These are phyloP conservation scores for Pyrenula massariospora DNA, from an alignment of 495 filamentous ascomycete species.

Conservation along the genomic window DNA sequence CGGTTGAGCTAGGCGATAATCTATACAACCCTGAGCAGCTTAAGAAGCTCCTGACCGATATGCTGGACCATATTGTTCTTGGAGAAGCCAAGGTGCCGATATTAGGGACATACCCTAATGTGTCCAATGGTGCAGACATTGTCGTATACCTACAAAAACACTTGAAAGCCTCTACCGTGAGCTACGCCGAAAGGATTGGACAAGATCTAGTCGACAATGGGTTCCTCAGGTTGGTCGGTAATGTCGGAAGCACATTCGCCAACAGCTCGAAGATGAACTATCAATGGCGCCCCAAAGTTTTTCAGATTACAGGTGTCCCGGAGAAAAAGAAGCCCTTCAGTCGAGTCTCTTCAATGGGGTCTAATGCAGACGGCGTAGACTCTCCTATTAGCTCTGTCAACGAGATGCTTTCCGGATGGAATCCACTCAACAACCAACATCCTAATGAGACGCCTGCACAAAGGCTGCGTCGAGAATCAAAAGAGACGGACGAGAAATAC, in stretches of 20 bases:
- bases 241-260: conserved; percentile 88
- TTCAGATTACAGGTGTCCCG: conserved; percentile 74
- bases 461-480: conserved; percentile 75
- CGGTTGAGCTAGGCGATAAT: conserved; percentile 82
- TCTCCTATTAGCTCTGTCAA: conserved; percentile 70
- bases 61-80: conserved; percentile 74
- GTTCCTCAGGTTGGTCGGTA: conserved; percentile 82
- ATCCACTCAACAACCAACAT: conserved; percentile 76
- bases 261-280: conserved; percentile 97
- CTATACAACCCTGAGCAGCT: conserved; percentile 72
- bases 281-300: conserved; percentile 89
- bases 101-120: conserved; percentile 86
- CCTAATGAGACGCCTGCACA: conserved; percentile 86
- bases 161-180: conserved; percentile 70
- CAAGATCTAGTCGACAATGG: conserved; percentile 84
- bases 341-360: conserved; percentile 56
- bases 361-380: conserved; percentile 45
- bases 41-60: conserved; percentile 79
- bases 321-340: conserved; percentile 68
- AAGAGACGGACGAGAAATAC: conserved; percentile 88
- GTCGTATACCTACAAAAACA: conserved; percentile 88
- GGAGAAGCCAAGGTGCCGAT: conserved; percentile 92
- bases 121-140: conserved; percentile 80
- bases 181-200: conserved; percentile 83
- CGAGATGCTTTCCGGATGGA: conserved; percentile 85